Evolutionary conservation across 352 stramenopile species (phyloP).

Genomic region (Thalassiosira exigua): DNA sequence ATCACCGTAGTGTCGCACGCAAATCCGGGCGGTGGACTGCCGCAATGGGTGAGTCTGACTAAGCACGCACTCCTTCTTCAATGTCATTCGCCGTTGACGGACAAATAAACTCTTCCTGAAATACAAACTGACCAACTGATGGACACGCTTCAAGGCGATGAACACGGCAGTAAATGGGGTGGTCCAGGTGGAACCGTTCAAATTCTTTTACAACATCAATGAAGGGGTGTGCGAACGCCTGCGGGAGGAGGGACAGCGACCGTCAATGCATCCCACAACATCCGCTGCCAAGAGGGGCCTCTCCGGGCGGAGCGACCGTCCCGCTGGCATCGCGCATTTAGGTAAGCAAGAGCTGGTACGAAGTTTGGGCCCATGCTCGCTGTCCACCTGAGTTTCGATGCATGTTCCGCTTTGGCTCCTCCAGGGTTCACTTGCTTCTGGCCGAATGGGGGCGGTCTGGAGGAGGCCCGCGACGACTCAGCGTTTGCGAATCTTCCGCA

Average conservation of each 20-base stretch:
- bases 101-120: too few relatives aligned
- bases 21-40: slow-evolving; percentile 71
- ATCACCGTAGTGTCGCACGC: slow-evolving; percentile 76
- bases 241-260: slow-evolving; percentile 27
- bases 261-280: too few relatives aligned
- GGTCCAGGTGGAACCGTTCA: slow-evolving; percentile 83
- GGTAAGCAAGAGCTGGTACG: neutral
- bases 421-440: slow-evolving; percentile 73
- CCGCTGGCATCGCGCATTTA: slow-evolving; percentile 75
- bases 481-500: too few relatives aligned
- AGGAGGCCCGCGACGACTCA: slow-evolving; percentile 9
- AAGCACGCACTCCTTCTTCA: too few relatives aligned
- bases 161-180: slow-evolving; percentile 77
- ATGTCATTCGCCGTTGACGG: too few relatives aligned
- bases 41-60: too few relatives aligned
- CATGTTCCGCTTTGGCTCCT: neutral
- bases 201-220: slow-evolving; percentile 85
- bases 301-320: slow-evolving; percentile 51
- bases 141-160: too few relatives aligned
- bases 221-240: slow-evolving; percentile 46
- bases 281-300: slow-evolving; percentile 13
- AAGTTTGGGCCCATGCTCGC: neutral
- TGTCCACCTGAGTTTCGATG: neutral
- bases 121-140: too few relatives aligned
- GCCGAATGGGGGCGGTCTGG: slow-evolving; percentile 64